Conservation (phyloP, 805 yeast species). For the Candida loeiensis region DNA sequence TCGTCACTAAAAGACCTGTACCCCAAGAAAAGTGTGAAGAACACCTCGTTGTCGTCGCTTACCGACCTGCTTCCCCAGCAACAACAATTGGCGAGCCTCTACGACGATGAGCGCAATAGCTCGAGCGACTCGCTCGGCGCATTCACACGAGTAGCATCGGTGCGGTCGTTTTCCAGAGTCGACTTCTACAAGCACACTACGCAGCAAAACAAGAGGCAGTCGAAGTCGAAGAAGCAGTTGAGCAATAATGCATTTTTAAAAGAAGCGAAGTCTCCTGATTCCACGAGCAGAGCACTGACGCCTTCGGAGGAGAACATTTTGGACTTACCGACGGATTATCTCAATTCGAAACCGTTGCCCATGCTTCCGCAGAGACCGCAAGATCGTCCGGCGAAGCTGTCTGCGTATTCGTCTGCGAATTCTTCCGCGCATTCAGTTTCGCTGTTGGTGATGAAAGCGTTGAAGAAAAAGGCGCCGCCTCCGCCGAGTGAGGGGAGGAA, state of each 20-base stretch:
- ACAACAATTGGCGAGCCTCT: background rate
- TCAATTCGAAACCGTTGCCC: constrained; percentile 8
- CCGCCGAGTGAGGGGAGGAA: constrained; percentile 25
- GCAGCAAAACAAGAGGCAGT: constrained; percentile 20
- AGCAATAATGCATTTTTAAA: constrained; percentile 4
- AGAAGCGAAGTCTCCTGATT: no score
- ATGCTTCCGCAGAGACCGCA: background rate
- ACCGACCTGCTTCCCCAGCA: background rate
- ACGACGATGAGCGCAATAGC: constrained; percentile 4
- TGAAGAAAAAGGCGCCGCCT: constrained; percentile 36
- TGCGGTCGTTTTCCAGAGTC: constrained; percentile 29
- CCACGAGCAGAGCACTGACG: background rate
- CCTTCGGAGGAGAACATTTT: constrained; percentile 6
- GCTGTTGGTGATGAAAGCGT: constrained; percentile 26
- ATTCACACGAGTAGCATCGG: constrained; percentile 33
- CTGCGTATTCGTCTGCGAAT: background rate
- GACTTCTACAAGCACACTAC: constrained; percentile 37
- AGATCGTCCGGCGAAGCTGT: background rate
- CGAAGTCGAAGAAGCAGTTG: constrained; percentile 22
- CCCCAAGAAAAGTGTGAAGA: background rate
- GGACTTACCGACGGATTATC: constrained; percentile 7
- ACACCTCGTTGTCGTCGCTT: background rate
- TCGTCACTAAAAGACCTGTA: background rate
- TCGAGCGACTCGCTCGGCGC: constrained; percentile 22
- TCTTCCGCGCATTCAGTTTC: constrained; percentile 19